phyloP scores from a whole-genome alignment of 2,329 filamentous ascomycete genomes.

The Neofusicoccum umdonicola region DNA sequence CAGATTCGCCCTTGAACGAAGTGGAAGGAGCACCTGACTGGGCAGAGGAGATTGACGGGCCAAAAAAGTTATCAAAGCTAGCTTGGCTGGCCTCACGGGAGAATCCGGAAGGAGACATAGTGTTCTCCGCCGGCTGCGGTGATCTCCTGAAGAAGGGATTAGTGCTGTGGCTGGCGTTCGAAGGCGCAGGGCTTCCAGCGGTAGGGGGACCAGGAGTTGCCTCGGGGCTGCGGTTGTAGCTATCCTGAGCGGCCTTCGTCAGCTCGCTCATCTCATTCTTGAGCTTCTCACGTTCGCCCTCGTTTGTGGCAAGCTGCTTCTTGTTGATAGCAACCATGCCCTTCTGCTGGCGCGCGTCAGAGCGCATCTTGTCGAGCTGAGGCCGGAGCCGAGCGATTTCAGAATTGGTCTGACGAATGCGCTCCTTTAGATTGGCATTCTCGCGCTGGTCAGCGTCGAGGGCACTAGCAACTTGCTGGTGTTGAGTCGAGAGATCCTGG shows the following conservation, averaged over 20 bases:
- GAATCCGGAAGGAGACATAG: constrained; percentile 51
- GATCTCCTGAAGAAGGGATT: constrained; percentile 89
- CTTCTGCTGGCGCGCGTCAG: constrained; percentile 91
- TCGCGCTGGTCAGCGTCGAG: constrained; percentile 87
- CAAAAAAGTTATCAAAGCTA: constrained; percentile 81
- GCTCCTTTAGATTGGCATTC: constrained; percentile 80
- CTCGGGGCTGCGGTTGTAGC: constrained; percentile 29
- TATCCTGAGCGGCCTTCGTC: constrained; percentile 61
- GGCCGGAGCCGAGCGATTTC: constrained; percentile 84
- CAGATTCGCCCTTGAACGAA: constrained; percentile 59
- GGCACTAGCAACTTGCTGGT: constrained; percentile 69
- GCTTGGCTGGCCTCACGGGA: constrained; percentile 36
- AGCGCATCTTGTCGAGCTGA: constrained; percentile 88
- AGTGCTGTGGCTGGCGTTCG: constrained; percentile 67
- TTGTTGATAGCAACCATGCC: constrained; percentile 97
- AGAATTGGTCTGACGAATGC: constrained; percentile 76
- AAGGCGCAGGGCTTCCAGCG: constrained; percentile 63
- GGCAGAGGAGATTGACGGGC: constrained; percentile 58
- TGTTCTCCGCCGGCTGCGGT: constrained; percentile 50
- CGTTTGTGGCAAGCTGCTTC: constrained; percentile 89
- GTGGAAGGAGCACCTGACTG: constrained; percentile 48
- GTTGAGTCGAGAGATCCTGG: constrained; percentile 78
- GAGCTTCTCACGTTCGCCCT: constrained; percentile 83
- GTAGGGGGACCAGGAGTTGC: constrained; percentile 36
- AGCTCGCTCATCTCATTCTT: constrained; percentile 74